phyloP scores from a whole-genome alignment of 2,329 filamentous ascomycete genomes.

The Clonostachys byssicola region DNA sequence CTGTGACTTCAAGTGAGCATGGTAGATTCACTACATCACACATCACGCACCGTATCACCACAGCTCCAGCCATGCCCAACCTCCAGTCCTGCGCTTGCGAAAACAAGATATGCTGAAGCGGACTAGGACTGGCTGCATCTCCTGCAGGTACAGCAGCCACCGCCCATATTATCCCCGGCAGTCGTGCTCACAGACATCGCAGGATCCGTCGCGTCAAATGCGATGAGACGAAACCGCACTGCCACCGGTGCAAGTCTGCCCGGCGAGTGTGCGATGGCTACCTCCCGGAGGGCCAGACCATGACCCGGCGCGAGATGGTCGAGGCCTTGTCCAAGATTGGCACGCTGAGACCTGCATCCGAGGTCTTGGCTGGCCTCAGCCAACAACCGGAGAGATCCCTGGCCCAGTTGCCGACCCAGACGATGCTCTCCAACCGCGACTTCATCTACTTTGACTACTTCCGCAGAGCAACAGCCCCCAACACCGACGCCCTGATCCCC shows the following conservation, averaged over 20 bases:
- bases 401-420: too few species aligned
- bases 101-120: neutral
- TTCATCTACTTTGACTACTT: conserved; percentile 25
- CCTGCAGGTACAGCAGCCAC: neutral
- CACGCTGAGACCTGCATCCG: too few species aligned
- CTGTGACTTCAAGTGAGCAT: too few species aligned
- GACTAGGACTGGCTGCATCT: conserved; percentile 1
- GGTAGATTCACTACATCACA: too few species aligned
- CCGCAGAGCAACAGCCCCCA: conserved; percentile 19
- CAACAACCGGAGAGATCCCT: too few species aligned
- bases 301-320: neutral
- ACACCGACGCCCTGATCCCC: conserved; percentile 16
- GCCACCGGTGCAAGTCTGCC: conserved; percentile 4
- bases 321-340: too few species aligned
- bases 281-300: neutral
- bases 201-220: conserved; percentile 30
- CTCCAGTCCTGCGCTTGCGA: too few species aligned
- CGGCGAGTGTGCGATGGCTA: conserved; percentile 1
- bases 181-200: conserved; percentile 12
- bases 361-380: too few species aligned
- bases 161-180: neutral
- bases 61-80: too few species aligned
- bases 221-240: conserved; percentile 25
- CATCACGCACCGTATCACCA: too few species aligned
- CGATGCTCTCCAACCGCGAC: conserved; percentile 2